A percentile compares a stretch with the other conserved stretches of the same genome.
These are phyloP conservation scores for Euphorbia schlechtendalii DNA, from an alignment of 441 rosid genomes.

Conservation along the genomic window DNA sequence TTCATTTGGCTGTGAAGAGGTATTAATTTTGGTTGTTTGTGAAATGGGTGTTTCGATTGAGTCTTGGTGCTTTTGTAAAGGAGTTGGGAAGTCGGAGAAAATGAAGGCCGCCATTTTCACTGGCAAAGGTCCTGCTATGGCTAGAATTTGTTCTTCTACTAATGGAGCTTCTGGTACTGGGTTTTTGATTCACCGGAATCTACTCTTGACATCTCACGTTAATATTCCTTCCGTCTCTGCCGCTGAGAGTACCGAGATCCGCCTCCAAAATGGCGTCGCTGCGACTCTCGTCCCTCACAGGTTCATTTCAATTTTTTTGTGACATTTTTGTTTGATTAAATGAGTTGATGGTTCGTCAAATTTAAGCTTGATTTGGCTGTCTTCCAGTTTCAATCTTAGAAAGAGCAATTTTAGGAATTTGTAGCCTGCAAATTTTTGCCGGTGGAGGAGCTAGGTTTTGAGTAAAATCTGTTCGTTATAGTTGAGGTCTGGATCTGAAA, in stretches of 20 bases:
- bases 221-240: slow-evolving; percentile 77
- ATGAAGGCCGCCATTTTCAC: slow-evolving; percentile 77
- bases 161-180: slow-evolving; percentile 55
- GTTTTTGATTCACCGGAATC: slow-evolving; percentile 85
- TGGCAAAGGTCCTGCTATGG: slow-evolving; percentile 65
- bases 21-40: no score
- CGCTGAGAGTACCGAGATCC: slow-evolving; percentile 75
- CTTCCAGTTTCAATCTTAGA: no score
- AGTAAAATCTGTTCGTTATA: neutral
- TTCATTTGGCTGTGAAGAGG: neutral
- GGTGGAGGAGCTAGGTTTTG: no score
- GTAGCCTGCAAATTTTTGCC: no score
- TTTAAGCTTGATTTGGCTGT: no score
- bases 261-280: slow-evolving; percentile 60
- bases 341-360: neutral
- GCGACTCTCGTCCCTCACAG: slow-evolving; percentile 85
- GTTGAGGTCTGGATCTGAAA: slow-evolving; percentile 6
- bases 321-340: neutral
- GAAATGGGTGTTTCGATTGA: slow-evolving; percentile 65
- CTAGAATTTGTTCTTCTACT: slow-evolving; percentile 41
- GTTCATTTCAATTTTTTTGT: slow-evolving; percentile 19
- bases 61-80: slow-evolving; percentile 94
- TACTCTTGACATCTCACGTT: slow-evolving; percentile 77
- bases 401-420: no score
- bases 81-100: slow-evolving; percentile 76